Evolutionary conservation across 1,284 basidiomycete species (phyloP).

Genomic region (Mycosarcoma mackinlayi): DNA sequence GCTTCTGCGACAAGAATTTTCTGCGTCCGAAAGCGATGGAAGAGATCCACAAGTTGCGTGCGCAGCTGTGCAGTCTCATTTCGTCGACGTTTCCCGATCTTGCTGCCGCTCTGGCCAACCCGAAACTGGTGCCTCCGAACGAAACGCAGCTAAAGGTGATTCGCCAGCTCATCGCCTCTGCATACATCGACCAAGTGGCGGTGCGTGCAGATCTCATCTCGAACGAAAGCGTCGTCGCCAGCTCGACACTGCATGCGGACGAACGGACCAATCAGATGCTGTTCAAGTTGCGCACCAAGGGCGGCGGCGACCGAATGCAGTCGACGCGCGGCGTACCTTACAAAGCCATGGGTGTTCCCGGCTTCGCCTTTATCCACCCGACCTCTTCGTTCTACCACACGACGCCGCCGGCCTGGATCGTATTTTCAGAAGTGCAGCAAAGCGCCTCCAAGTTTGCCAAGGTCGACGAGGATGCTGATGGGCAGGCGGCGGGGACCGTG

Average conservation of each 20-base stretch:
- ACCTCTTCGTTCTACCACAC: conserved; percentile 81
- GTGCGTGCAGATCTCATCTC: conserved; percentile 84
- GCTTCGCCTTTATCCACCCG: conserved; percentile 91
- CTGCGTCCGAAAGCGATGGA: conserved; percentile 97
- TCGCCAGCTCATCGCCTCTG: conserved; percentile 86
- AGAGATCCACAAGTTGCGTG: conserved; percentile 96
- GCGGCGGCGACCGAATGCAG: conserved; percentile 75
- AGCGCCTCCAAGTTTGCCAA: conserved; percentile 66
- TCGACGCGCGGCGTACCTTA: conserved; percentile 86
- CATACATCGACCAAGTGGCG: conserved; percentile 95
- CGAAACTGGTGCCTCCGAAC: conserved; percentile 55
- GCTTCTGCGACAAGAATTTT: conserved; percentile 90
- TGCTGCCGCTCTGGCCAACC: conserved; percentile 29
- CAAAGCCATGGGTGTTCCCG: conserved; percentile 79
- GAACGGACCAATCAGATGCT: conserved; percentile 38
- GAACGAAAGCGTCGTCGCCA: conserved; percentile 34
- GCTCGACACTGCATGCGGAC: conserved; percentile 24
- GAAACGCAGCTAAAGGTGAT: conserved; percentile 82
- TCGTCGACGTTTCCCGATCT: conserved; percentile 32
- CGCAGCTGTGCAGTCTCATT: conserved; percentile 73
- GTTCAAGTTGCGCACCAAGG: conserved; percentile 57
- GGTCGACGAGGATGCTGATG: conserved; percentile 14
- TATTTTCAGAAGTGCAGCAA: conserved; percentile 77
- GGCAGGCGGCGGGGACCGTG: conserved; percentile 25
- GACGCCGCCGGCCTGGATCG: conserved; percentile 84